Conservation (phyloP, 441 rosid species). For the California macrophylla region DNA sequence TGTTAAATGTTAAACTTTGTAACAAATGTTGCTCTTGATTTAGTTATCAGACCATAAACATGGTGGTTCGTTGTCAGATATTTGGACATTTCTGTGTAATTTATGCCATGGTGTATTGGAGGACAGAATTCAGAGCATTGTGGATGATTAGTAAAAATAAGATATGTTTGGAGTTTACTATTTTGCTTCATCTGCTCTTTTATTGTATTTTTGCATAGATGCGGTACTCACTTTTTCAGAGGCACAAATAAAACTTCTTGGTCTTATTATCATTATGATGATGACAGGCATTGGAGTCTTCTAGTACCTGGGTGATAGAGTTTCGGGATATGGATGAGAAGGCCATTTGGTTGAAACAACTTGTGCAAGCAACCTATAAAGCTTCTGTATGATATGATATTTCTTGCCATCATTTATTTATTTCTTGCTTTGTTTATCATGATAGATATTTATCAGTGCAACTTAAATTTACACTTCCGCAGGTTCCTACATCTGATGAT, state of each 20-base stretch:
- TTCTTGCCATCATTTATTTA: background rate
- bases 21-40: background rate
- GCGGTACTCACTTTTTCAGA: background rate
- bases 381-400: constrained; percentile 63
- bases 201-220: background rate
- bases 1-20: background rate
- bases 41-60: background rate
- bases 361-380: constrained; percentile 81
- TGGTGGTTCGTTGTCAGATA: background rate
- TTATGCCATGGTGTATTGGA: background rate
- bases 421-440: background rate
- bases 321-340: constrained; percentile 68
- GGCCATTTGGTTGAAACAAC: constrained; percentile 76
- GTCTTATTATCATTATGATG: background rate
- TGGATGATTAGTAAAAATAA: background rate
- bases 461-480: constrained; percentile 16
- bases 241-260: background rate
- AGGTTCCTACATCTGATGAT: constrained; percentile 71
- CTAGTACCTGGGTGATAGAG: constrained; percentile 89
- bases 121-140: background rate
- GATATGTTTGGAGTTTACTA: background rate
- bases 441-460: constrained; percentile 18
- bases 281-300: constrained; percentile 77
- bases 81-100: background rate
- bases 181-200: background rate